Percentiles rank a stretch among this genome's conserved stretches.
Conservation (phyloP, 352 stramenopile species). For the Phytopythium kandeliae region DNA sequence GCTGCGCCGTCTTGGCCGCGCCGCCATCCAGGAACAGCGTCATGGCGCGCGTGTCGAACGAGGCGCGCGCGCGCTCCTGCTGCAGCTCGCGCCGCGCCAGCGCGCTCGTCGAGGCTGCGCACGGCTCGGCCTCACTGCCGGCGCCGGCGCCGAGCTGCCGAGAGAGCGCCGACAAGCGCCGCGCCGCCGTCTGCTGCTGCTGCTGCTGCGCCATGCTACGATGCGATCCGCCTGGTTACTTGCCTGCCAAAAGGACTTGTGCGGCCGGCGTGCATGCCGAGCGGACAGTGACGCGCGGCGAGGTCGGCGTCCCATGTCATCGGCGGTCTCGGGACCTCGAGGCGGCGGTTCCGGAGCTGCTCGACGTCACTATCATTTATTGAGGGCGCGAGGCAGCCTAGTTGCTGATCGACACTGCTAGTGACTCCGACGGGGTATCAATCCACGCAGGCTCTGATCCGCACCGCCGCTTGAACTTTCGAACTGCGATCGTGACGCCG, state of each 20-base stretch:
- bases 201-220: constrained; percentile 20
- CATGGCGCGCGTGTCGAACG: constrained; percentile 50
- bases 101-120: constrained; percentile 35
- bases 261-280: background rate
- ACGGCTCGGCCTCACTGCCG: constrained; percentile 4
- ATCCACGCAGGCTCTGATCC: background rate
- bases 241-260: background rate
- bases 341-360: too few species aligned
- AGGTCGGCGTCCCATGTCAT: background rate
- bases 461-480: constrained; percentile 9
- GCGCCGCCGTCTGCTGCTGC: constrained; percentile 12
- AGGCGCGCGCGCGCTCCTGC: constrained; percentile 35
- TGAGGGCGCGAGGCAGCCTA: too few species aligned
- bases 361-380: too few species aligned
- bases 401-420: too few species aligned
- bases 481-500: constrained; percentile 6
- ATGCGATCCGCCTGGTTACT: background rate
- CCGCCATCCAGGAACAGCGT: constrained; percentile 59
- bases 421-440: too few species aligned
- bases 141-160: constrained; percentile 29
- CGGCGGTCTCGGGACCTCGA: too few species aligned
- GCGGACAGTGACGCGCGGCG: background rate
- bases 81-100: constrained; percentile 39
- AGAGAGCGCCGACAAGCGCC: constrained; percentile 43
- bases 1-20: constrained; percentile 28